Percentiles rank a stretch among this genome's conserved stretches.
Conservation (phyloP, 192 early-diverging fungal species). For the Glomus cerebriforme region DNA sequence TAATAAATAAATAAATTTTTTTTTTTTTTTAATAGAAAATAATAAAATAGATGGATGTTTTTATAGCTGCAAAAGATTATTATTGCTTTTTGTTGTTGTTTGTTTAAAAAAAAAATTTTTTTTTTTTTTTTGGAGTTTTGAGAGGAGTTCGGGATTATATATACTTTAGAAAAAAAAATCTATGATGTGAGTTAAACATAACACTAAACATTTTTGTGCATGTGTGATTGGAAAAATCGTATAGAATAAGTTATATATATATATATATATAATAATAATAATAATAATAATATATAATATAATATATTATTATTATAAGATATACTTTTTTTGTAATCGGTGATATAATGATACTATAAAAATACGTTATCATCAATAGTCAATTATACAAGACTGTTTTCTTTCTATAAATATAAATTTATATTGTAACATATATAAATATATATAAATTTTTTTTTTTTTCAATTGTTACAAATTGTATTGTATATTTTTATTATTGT, state of each 20-base stretch:
- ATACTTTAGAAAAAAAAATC: neutral
- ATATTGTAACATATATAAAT: neutral
- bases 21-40: neutral
- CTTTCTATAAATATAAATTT: neutral
- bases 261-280: neutral
- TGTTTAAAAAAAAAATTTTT: neutral
- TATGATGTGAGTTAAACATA: neutral
- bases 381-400: too few species aligned
- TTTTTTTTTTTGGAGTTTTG: neutral
- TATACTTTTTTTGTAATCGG: neutral
- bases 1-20: neutral
- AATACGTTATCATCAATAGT: neutral
- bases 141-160: neutral
- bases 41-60: neutral
- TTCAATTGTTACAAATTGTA: neutral
- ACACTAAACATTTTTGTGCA: neutral
- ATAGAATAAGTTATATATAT: neutral
- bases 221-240: neutral
- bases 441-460: neutral
- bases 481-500: neutral
- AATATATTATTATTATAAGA: neutral
- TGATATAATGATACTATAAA: neutral
- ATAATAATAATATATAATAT: neutral
- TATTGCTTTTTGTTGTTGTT: neutral
- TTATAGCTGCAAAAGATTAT: neutral